These are phyloP conservation scores for Teratosphaeriaceae sp. DNA, from an alignment of 2,329 filamentous ascomycete species.

Conservation along the genomic window DNA sequence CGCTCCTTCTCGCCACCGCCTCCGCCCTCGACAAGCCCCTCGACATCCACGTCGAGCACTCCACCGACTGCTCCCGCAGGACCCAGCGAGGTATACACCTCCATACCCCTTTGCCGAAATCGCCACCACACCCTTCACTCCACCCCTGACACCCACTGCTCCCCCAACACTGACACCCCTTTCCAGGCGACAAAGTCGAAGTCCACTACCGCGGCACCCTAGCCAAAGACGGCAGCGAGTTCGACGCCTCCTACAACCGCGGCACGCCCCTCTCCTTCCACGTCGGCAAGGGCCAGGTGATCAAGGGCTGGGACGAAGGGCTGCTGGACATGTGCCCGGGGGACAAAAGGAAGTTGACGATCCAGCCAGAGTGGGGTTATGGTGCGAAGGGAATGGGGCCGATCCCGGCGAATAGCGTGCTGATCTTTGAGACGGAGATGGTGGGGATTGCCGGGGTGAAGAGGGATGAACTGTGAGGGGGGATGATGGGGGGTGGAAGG, in stretches of 20 bases:
- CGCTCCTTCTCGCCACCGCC: slow-evolving; percentile 45
- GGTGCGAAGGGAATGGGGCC: slow-evolving; percentile 72
- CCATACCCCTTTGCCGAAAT: not conserved
- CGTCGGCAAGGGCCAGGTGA: slow-evolving; percentile 78
- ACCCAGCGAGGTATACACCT: slow-evolving; percentile 39
- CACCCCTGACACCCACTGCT: not conserved
- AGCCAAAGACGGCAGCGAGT: slow-evolving; percentile 54
- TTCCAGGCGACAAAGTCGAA: slow-evolving; percentile 64
- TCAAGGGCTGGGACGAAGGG: slow-evolving; percentile 94
- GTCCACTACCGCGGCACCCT: slow-evolving; percentile 89
- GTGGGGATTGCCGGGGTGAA: slow-evolving; percentile 71
- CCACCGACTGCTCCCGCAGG: slow-evolving; percentile 70
- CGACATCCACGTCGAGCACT: slow-evolving; percentile 68
- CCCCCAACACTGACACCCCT: not conserved
- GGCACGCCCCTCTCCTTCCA: slow-evolving; percentile 70
- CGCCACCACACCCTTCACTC: slow-evolving; percentile 4
- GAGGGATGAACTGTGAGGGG: slow-evolving; percentile 20
- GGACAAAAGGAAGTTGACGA: slow-evolving; percentile 86
- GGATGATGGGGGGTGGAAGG: not conserved
- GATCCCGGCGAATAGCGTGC: slow-evolving; percentile 75
- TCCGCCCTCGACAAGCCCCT: slow-evolving; percentile 48
- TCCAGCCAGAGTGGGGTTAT: slow-evolving; percentile 79
- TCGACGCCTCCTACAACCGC: slow-evolving; percentile 61
- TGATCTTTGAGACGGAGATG: slow-evolving; percentile 89
- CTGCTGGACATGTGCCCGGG: slow-evolving; percentile 93